A percentile compares a stretch with the other conserved stretches of the same genome.
Conservation (phyloP, 257 asterid species). For the Jaltomata sinuosa region DNA sequence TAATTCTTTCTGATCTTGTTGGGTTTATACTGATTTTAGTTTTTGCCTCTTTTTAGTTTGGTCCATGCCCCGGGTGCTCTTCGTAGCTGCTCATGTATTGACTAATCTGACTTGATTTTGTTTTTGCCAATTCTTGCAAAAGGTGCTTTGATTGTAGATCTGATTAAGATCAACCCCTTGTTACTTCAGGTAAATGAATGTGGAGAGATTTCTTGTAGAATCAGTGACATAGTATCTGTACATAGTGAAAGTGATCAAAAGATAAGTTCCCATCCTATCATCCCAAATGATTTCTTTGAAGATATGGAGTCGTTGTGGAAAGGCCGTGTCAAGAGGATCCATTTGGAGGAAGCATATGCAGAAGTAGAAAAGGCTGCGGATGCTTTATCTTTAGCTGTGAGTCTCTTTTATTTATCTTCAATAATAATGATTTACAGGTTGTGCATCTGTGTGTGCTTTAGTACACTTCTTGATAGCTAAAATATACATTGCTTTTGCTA, state of each 20-base stretch:
- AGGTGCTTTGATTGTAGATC: neutral
- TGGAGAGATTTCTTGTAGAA: conserved; percentile 49
- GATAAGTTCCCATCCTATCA: conserved; percentile 28
- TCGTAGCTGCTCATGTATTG: neutral
- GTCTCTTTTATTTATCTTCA: conserved; percentile 13
- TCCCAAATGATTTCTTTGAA: conserved; percentile 78
- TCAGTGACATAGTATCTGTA: conserved; percentile 68
- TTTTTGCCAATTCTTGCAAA: neutral
- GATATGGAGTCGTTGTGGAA: conserved; percentile 96
- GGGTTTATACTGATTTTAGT: neutral
- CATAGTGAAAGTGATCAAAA: conserved; percentile 79
- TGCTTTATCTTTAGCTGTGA: conserved; percentile 70
- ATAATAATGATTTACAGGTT: neutral
- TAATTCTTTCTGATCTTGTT: neutral
- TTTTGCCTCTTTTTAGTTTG: neutral
- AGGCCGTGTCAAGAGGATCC: conserved; percentile 91
- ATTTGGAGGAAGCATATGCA: conserved; percentile 67
- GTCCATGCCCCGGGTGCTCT: neutral
- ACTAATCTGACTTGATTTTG: neutral
- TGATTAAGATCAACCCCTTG: neutral
- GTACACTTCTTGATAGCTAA: neutral
- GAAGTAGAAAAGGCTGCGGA: conserved; percentile 75
- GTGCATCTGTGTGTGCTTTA: neutral
- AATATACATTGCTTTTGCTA: neutral
- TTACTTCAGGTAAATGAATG: conserved; percentile 69